Conservation (phyloP, 768 basidiomycete species). For the Amanita molliuscula region DNA sequence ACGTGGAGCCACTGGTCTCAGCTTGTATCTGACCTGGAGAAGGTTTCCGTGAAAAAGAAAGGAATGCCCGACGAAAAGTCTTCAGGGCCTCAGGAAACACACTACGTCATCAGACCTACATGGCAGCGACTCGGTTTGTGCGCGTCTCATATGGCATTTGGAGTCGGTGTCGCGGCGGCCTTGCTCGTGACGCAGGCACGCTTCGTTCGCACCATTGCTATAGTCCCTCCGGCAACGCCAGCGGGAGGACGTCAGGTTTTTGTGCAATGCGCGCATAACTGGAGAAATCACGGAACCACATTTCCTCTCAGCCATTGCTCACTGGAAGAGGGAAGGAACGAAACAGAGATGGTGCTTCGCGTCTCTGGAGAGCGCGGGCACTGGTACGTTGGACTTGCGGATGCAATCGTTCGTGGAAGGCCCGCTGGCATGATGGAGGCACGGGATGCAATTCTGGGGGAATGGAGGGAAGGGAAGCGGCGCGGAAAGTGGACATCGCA, state of each 20-base stretch:
- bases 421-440: conserved; percentile 12
- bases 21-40: conserved; percentile 15
- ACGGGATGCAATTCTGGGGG: conserved; percentile 16
- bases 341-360: conserved; percentile 21
- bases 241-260: conserved; percentile 16
- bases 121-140: conserved; percentile 24
- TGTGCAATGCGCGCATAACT: conserved; percentile 22
- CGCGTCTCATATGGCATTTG: conserved; percentile 18
- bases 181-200: conserved; percentile 20
- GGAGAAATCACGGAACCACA: conserved; percentile 15
- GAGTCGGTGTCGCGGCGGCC: conserved; percentile 19
- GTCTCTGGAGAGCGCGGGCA: conserved; percentile 20
- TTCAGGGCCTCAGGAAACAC: conserved; percentile 5
- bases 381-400: conserved; percentile 22
- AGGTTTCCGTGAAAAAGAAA: conserved; percentile 10
- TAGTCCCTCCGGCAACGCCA: conserved; percentile 12
- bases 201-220: conserved; percentile 21
- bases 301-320: conserved; percentile 18
- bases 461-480: conserved; percentile 13
- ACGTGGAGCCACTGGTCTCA: conserved; percentile 24
- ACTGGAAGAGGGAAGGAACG: conserved; percentile 20
- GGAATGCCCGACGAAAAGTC: conserved; percentile 2
- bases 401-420: conserved; percentile 17
- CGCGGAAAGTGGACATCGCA: conserved; percentile 8
- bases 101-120: conserved; percentile 19